phyloP scores from a whole-genome alignment of 2,329 filamentous ascomycete species.

The Lecanicillium sp. region DNA sequence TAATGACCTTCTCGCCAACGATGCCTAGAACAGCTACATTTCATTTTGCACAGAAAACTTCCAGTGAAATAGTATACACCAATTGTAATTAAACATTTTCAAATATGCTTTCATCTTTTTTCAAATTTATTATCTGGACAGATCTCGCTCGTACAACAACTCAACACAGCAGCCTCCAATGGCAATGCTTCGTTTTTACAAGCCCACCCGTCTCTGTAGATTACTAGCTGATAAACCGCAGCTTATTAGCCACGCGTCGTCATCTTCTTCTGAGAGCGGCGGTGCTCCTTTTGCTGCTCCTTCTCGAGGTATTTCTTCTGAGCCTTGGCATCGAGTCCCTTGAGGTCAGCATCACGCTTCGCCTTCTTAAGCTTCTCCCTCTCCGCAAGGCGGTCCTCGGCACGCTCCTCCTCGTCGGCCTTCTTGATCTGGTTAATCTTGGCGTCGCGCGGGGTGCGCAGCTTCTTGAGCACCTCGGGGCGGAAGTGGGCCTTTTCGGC shows the following conservation, averaged over 20 bases:
- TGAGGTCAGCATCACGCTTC: constrained; percentile 78
- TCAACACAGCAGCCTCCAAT: no score
- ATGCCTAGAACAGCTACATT: no score
- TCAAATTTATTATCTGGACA: no score
- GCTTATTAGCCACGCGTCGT: constrained; percentile 42
- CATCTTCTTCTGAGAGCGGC: constrained; percentile 45
- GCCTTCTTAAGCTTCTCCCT: constrained; percentile 74
- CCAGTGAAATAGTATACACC: no score
- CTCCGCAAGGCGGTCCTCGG: constrained; percentile 65
- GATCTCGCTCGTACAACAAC: no score
- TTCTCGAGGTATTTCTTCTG: constrained; percentile 80
- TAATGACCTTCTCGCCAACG: constrained; percentile 37
- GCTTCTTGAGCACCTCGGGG: constrained; percentile 78
- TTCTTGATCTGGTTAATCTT: constrained; percentile 73
- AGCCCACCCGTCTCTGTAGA: not conserved
- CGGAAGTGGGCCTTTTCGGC: constrained; percentile 76
- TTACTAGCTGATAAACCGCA: not conserved
- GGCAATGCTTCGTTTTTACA: not conserved
- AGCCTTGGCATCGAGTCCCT: constrained; percentile 68
- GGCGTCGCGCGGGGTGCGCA: constrained; percentile 71
- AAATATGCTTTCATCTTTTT: no score
- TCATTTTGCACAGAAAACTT: no score
- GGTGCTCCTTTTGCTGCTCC: constrained; percentile 66
- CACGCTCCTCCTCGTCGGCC: constrained; percentile 69
- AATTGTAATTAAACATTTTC: no score